Evolutionary conservation across 192 early-diverging fungal genomes (phyloP), one percentile per base, ranked within the genome.

Genomic region (Phlyctochytrium bullatum): DNA sequence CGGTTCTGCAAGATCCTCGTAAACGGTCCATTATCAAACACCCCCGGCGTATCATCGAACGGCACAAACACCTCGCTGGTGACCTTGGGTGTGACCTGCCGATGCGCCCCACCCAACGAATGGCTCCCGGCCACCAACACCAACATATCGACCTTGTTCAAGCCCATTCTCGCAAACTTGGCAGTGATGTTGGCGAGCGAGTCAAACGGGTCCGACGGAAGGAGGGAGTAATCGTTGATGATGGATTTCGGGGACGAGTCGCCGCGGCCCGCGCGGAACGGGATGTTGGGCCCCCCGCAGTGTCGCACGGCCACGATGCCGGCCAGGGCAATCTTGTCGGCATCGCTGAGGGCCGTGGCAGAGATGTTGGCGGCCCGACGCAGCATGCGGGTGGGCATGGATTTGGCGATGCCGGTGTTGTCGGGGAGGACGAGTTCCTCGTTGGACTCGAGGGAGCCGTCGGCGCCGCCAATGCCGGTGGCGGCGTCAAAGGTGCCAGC

Each of bases 1-100:
- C 3, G 25, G 24, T 68, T 68, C 1, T 53, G 64, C 10, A 77
- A 52, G 2, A 58, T 25, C 59, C 65, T 34, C 67, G 73, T 74
- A 67, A 77, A 77, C 3, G 74, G 64, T 30, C 74, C 65, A 32
- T 77, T 77, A 52, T 77, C 76, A 69, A 77, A 77, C 3, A 77
- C 68, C 2, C 66, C 72, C 1, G 76, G 76, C 1, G 76, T 77
- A 4, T 17, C 24, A 40, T 77, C 76, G 50, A 77, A 77, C 23
- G 76, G 76, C 33, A 28, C 58, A 40, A 77, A 77, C 3, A 31
- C 24, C 20, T 53, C 31, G 10, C 62, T 69, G 28, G 75, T 76
- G 3, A 73, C 27, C 30, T 56, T 34, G 6, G 72, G 75, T 2
- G 61, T 65, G 30, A 76, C 68, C 6, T 24, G 57, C 24, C 23